Base-by-base conservation (phyloP, 805 yeast species). In the Kazachstania africana region DNA sequence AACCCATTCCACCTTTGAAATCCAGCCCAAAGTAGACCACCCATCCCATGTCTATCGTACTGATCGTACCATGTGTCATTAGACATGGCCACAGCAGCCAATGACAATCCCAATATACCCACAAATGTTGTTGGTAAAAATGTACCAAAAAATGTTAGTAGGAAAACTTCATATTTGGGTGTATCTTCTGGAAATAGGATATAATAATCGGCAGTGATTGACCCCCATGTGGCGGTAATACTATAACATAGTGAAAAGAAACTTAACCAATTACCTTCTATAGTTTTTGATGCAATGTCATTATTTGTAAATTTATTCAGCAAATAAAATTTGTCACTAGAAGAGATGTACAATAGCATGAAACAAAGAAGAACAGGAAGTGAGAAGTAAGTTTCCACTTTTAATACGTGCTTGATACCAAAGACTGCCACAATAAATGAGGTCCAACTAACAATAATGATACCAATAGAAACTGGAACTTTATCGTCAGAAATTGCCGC, bases 161-260 rank as follows among this genome's bases (percentile, higher is more conserved):
- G 15, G 45, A 75, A 79, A 2, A 78, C 62, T 36, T 65, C 66
- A 33, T 52, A 37, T 33, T 71, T 70, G 2, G 79, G 66, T 1
- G 82, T 70, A 25, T 65, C 62, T 45, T 79, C 88, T 1, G 94
- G 94, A 44, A 83, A 74, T 31, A 82, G 62, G 29, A 84, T 71
- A 53, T 81, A 81, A 53, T 84, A 84, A 55, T 84, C 95, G 0
- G 87, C 66, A 0, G 94, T 82, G 37, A 81, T 70, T 2, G 87
- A 77, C 27, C 93, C 87, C 95, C 95, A 84, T 1, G 95, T 81
- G 3, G 83, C 70, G 3, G 94, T 82, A 28, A 78, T 75, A 18
- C 94, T 75, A 47, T 80, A 81, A 27, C 76, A 65, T 34, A 82
- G 62, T 1, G 84, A 68, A 45, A 83, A 80, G 53, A 74, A 80